phyloP scores from a whole-genome alignment of 108 stramenopile species.

The Cyclotella distinguenda region DNA sequence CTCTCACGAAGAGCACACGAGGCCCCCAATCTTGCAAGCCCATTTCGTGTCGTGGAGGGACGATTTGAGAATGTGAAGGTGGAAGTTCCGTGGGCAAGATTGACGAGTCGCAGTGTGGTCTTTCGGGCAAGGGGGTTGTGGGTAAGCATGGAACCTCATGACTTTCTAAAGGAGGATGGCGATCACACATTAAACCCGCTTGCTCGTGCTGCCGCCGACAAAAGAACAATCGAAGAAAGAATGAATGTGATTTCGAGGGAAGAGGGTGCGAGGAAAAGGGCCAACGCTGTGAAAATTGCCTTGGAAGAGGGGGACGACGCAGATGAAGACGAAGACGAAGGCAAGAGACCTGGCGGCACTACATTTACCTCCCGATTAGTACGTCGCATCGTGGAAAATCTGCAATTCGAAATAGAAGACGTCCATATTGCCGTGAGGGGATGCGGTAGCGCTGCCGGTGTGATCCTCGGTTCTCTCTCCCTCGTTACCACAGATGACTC shows the following conservation, averaged over 20 bases:
- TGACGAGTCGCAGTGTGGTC: constrained; percentile 70
- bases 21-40: constrained; percentile 73
- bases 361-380: constrained; percentile 70
- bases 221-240: constrained; percentile 39
- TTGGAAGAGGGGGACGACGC: constrained; percentile 30
- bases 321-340: not conserved
- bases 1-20: constrained; percentile 61
- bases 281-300: constrained; percentile 54
- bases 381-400: constrained; percentile 78
- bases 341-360: not conserved
- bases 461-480: constrained; percentile 61
- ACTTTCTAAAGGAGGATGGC: constrained; percentile 48
- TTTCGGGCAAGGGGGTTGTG: constrained; percentile 66
- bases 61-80: constrained; percentile 66
- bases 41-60: constrained; percentile 65
- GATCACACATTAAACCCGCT: no score
- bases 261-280: constrained; percentile 54
- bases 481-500: constrained; percentile 69
- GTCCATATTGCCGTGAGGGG: constrained; percentile 66
- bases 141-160: constrained; percentile 60
- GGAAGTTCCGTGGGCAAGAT: constrained; percentile 83
- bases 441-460: constrained; percentile 57
- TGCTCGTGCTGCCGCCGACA: no score
- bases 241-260: constrained; percentile 41
- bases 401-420: constrained; percentile 78